phyloP scores from a whole-genome alignment of 805 yeast genomes.

The Naumovozyma castellii region DNA sequence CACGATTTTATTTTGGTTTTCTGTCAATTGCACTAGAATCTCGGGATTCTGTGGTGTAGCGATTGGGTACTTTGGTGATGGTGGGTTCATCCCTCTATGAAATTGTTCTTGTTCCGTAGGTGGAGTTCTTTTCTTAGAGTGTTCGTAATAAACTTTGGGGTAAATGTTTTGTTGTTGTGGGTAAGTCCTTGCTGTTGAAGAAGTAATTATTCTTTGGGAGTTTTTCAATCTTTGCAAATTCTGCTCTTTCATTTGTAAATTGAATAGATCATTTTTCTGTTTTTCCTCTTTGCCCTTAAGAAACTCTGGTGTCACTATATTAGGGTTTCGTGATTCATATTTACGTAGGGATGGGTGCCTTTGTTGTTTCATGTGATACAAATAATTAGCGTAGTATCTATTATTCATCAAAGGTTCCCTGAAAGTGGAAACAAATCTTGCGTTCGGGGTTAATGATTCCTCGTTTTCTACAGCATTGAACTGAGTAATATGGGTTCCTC shows the following conservation, averaged over 20 bases:
- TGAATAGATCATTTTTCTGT: constrained; percentile 13
- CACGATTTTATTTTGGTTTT: constrained; percentile 11
- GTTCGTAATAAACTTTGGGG: not conserved
- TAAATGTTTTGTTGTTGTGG: not conserved
- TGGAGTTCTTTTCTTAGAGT: not conserved
- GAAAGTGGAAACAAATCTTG: not conserved
- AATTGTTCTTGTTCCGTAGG: not conserved
- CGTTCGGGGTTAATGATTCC: not conserved
- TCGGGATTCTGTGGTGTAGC: constrained; percentile 24
- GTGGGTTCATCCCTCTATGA: not conserved
- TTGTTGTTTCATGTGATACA: not conserved
- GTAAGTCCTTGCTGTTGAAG: not conserved
- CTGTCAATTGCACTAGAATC: constrained; percentile 15
- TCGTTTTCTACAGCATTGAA: not conserved
- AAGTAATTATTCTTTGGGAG: constrained; percentile 13
- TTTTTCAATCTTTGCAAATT: constrained; percentile 15
- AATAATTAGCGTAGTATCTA: not conserved
- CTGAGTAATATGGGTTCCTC: not conserved
- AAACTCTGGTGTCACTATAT: constrained; percentile 7
- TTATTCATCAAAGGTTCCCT: not conserved
- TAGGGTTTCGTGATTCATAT: not conserved
- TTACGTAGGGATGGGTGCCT: not conserved
- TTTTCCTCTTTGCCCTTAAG: constrained; percentile 17
- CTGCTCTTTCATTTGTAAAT: constrained; percentile 17
- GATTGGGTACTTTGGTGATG: constrained; percentile 10